These are phyloP conservation scores for Chlorella sorokiniana DNA, from an alignment of 139 green algal genomes.

Conservation along the genomic window DNA sequence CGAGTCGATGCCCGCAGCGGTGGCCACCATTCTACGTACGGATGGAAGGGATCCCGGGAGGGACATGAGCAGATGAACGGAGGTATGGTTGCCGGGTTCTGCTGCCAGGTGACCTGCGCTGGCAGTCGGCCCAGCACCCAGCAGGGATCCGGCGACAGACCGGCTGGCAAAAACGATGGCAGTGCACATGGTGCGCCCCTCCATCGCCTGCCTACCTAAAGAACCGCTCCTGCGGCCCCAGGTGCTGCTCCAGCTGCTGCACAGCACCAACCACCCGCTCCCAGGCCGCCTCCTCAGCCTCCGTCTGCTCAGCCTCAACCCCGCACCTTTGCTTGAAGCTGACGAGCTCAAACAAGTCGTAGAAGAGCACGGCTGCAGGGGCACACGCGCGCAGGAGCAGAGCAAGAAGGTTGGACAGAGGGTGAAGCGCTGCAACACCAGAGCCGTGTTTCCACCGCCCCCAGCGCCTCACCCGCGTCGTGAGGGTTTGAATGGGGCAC, in stretches of 20 bases:
- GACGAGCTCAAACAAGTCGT: conserved; percentile 18
- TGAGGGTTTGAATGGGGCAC: conserved; percentile 55
- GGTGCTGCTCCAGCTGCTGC: neutral
- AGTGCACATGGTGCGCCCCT: neutral
- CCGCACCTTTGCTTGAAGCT: conserved; percentile 22
- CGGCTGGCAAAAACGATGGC: neutral
- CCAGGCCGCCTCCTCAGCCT: neutral
- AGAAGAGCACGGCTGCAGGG: conserved; percentile 20
- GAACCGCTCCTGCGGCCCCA: conserved; percentile 8
- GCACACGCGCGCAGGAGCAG: neutral
- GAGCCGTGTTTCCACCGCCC: neutral
- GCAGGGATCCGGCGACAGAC: no score
- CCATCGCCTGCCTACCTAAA: neutral
- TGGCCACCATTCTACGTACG: conserved; percentile 21
- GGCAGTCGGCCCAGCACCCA: no score
- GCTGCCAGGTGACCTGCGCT: neutral
- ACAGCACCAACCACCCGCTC: neutral
- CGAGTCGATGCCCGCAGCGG: conserved; percentile 3
- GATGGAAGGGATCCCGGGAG: neutral
- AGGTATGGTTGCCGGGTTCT: neutral
- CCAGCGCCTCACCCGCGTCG: conserved; percentile 25
- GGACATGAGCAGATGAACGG: neutral
- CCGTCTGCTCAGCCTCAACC: no score
- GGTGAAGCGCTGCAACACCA: neutral
- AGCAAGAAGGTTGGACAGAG: neutral